These are phyloP conservation scores for Pezicula neosporulosa DNA, from an alignment of 2,329 filamentous ascomycete species.

Conservation along the genomic window DNA sequence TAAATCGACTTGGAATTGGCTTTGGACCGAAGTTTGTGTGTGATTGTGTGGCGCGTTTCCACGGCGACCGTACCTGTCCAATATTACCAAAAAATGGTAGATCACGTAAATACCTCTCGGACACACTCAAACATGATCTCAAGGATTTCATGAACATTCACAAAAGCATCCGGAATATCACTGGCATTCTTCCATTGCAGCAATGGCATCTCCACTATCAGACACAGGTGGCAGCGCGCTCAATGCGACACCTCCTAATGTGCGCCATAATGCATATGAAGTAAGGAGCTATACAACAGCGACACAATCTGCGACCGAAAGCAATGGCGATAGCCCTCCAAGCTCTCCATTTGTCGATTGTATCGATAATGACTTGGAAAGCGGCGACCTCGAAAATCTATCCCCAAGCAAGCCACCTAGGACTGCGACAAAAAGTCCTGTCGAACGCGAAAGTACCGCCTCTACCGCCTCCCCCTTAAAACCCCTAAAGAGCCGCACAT, in stretches of 20 bases:
- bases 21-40: too few species aligned
- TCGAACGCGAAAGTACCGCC: constrained; percentile 17
- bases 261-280: constrained; percentile 19
- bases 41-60: too few species aligned
- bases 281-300: constrained; percentile 16
- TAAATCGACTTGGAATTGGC: too few species aligned
- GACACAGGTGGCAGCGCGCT: constrained; percentile 13
- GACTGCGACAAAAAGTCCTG: constrained; percentile 18
- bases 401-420: constrained; percentile 22
- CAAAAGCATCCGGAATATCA: neutral
- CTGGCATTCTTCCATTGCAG: neutral
- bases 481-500: constrained; percentile 25
- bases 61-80: too few species aligned
- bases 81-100: too few species aligned
- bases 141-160: neutral
- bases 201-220: constrained; percentile 13
- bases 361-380: constrained; percentile 17
- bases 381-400: constrained; percentile 23
- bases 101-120: neutral
- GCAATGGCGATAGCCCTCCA: constrained; percentile 21
- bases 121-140: neutral
- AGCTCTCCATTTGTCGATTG: constrained; percentile 27
- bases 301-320: constrained; percentile 12
- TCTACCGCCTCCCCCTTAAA: constrained; percentile 18
- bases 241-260: constrained; percentile 13